Percentiles rank a stretch among this genome's conserved stretches.
Conservation (phyloP, 257 asterid genomes). For the Thymus quinquecostatus region DNA sequence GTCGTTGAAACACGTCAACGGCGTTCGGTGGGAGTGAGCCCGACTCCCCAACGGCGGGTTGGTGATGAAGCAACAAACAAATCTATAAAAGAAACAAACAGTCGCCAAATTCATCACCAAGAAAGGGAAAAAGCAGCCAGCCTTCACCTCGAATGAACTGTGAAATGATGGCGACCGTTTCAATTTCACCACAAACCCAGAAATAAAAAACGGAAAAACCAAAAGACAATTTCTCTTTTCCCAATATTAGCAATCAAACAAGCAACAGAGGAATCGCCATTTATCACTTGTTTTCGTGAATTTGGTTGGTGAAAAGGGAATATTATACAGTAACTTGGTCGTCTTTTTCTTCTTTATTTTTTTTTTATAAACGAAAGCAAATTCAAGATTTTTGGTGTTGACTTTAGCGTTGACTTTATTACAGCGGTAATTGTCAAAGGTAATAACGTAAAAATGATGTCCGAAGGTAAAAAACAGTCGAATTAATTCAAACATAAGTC, state of each 20-base stretch:
- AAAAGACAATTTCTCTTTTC: background rate
- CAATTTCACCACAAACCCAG: background rate
- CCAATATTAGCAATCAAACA: constrained; percentile 8
- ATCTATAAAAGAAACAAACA: background rate
- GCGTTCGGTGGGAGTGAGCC: constrained; percentile 46
- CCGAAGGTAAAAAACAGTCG: background rate
- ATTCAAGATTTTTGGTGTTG: background rate
- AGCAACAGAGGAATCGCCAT: constrained; percentile 24
- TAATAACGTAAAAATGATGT: too few species aligned
- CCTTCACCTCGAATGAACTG: background rate
- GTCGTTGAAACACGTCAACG: constrained; percentile 48
- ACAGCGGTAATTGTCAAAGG: background rate
- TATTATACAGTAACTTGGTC: constrained; percentile 23
- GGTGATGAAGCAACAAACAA: constrained; percentile 28
- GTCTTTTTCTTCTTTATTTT: background rate
- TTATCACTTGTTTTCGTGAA: constrained; percentile 12
- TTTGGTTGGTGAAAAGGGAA: constrained; percentile 19
- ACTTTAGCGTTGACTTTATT: background rate
- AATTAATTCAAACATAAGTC: background rate
- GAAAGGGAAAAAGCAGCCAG: background rate
- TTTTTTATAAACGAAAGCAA: background rate
- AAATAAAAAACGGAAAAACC: background rate
- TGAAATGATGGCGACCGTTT: constrained; percentile 17
- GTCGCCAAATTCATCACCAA: constrained; percentile 30
- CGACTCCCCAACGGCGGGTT: constrained; percentile 39